Evolutionary conservation across 805 yeast species (phyloP), one percentile per base, ranked within the genome.

Genomic region (Pichia pseudocactophila): DNA sequence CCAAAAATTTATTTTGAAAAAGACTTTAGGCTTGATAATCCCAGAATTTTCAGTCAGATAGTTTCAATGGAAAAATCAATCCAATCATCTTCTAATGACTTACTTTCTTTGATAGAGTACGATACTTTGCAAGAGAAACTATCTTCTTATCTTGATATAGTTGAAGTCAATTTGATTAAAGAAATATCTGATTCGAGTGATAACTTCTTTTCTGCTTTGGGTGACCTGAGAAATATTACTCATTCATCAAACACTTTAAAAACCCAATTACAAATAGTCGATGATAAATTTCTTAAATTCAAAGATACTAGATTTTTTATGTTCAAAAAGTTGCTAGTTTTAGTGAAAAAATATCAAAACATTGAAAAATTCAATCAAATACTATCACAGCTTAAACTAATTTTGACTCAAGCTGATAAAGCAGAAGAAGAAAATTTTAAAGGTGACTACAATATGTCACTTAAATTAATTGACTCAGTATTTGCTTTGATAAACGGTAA

Each of bases 181-280:
- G 96, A 88, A 59, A 87, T 92, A 27, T 82, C 95, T 3, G 74
- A 76, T 49, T 82, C 96, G 0, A 85, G 96, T 0, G 77, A 78
- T 41, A 79, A 89, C 7, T 90, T 92, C 56, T 88, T 88, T 62
- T 77, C 77, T 40, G 89, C 96, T 0, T 65, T 94, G 42, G 85
- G 80, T 41, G 95, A 87, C 48, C 72, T 92, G 43, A 78, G 79
- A 52, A 68, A 66, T 7, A 78, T 89, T 30, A 74, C 79, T 37
- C 55, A 60, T 2, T 74, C 73, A 47, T 75, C 89, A 3, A 62
- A 66, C 11, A 57, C 59, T 11, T 72, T 88, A 19, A 65, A 81
- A 0, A 56, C 59, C 5, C 64, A 70, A 32, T 65, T 81, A 37
- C 25, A 22, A 22, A 22, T 8, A 22, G 25, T 22, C 8, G 8